Conservation (phyloP, 225 moss, liverwort and hornwort genomes). For the Polytrichum commune region DNA sequence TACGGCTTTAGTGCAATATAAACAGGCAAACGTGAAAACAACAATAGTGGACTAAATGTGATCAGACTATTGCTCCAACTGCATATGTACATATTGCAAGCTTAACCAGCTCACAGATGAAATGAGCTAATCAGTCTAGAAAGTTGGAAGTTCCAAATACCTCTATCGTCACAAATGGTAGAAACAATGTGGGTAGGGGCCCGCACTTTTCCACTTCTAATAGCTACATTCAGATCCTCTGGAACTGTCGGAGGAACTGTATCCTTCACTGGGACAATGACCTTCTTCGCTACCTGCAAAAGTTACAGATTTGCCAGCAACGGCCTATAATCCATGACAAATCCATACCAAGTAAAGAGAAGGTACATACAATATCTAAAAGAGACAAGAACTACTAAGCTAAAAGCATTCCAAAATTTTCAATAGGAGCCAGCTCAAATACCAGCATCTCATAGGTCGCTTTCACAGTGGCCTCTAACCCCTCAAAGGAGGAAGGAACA, state of each 20-base stretch:
- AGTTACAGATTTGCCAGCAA: no score
- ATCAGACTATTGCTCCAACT: no score
- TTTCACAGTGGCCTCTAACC: constrained; percentile 73
- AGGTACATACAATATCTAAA: no score
- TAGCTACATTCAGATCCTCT: constrained; percentile 80
- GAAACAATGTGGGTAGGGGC: constrained; percentile 94
- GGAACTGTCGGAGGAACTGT: constrained; percentile 68
- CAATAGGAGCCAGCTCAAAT: neutral
- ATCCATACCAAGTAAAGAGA: no score
- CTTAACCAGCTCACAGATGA: no score
- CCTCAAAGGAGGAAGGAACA: constrained; percentile 89
- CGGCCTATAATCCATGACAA: no score
- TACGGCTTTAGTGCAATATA: no score
- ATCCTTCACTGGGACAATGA: constrained; percentile 51
- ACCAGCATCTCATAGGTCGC: constrained; percentile 60
- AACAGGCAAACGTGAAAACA: no score
- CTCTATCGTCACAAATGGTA: constrained; percentile 94
- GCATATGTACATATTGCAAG: no score
- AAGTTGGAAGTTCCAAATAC: constrained; percentile 13
- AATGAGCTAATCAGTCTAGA: no score
- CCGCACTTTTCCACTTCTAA: constrained; percentile 86
- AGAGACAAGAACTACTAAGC: neutral
- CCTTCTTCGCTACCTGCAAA: constrained; percentile 54
- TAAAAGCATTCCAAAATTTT: neutral
- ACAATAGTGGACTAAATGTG: no score